Base-by-base conservation (phyloP, 2,329 filamentous ascomycete species). In the Fusarium sp. region DNA sequence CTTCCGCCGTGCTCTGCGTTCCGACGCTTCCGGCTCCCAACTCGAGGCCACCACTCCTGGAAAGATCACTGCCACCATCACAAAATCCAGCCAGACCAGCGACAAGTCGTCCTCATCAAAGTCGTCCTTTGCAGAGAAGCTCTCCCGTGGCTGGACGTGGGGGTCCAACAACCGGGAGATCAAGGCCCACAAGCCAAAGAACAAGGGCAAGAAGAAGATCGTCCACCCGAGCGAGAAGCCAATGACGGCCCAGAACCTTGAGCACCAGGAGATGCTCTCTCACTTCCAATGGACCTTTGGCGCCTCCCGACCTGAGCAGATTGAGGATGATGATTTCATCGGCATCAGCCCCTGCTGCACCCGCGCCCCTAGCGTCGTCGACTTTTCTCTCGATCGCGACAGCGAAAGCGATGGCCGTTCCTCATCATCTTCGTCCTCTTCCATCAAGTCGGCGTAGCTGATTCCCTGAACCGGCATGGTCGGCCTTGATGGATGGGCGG, bases 221-320 rank as follows among this genome's bases (percentile, higher is more conserved):
- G 66, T 79, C 20, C 85, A 87, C 74, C 85, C 85, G 8, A 84
- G 84, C 79, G 84, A 87, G 78, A 81, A 83, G 74, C 84, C 85
- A 29, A 80, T 87, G 59, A 86, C 84, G 10, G 80, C 83, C 65
- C 81, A 84, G 62, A 87, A 87, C 77, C 80, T 87, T 20, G 80
- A 82, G 64, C 84, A 88, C 75, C 86, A 87, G 76, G 84, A 87
- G 79, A 81, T 86, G 78, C 81, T 88, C 40, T 81, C 81, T 67
- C 79, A 83, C 65, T 88, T 86, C 80, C 84, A 81, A 65, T 84
- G 86, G 77, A 84, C 82, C 13, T 88, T 88, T 72, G 86, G 86
- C 42, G 79, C 83, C 35, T 80, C 78, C 22, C 74, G 80, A 74
- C 73, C 79, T 52, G 59, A 77, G 40, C 82, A 83, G 71, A 73